These are phyloP conservation scores for Ochromonas danica DNA, from an alignment of 108 stramenopile species.

Conservation along the genomic window DNA sequence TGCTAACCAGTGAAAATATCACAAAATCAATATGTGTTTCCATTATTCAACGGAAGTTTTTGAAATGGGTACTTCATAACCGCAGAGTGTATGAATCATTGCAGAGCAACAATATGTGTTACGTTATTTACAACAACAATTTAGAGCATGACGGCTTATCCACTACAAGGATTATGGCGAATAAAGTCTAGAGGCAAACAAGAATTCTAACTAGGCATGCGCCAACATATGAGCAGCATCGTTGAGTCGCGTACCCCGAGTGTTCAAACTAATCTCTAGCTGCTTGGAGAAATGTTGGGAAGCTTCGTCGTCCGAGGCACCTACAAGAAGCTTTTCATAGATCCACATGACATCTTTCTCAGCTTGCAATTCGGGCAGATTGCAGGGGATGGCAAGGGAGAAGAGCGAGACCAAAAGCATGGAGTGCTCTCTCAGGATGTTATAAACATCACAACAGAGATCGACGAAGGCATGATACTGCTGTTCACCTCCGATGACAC, in stretches of 20 bases:
- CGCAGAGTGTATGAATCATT: too few species aligned
- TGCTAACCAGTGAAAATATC: too few species aligned
- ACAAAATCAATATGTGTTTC: too few species aligned
- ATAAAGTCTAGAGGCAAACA: too few species aligned
- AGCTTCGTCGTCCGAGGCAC: slow-evolving; percentile 42
- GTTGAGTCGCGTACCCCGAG: slow-evolving; percentile 28
- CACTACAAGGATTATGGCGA: too few species aligned
- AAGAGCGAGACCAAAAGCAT: slow-evolving; percentile 53
- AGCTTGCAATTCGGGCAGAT: slow-evolving; percentile 49
- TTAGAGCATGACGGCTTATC: too few species aligned
- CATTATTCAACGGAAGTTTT: too few species aligned
- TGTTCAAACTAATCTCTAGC: slow-evolving; percentile 33
- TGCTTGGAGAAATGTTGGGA: slow-evolving; percentile 45
- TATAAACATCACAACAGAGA: slow-evolving; percentile 48
- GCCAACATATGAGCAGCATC: slow-evolving; percentile 34
- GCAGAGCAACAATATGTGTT: too few species aligned
- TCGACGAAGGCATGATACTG: slow-evolving; percentile 43
- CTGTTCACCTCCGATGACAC: slow-evolving; percentile 35
- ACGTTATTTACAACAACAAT: too few species aligned
- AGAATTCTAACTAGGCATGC: too few species aligned
- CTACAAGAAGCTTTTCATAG: slow-evolving; percentile 44
- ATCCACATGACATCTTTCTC: slow-evolving; percentile 48
- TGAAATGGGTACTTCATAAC: too few species aligned
- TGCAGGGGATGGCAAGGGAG: slow-evolving; percentile 46
- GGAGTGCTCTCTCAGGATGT: slow-evolving; percentile 46